Evolutionary conservation across 495 filamentous ascomycete genomes (phyloP).

Genomic region (Aspergillus coremiiformis): DNA sequence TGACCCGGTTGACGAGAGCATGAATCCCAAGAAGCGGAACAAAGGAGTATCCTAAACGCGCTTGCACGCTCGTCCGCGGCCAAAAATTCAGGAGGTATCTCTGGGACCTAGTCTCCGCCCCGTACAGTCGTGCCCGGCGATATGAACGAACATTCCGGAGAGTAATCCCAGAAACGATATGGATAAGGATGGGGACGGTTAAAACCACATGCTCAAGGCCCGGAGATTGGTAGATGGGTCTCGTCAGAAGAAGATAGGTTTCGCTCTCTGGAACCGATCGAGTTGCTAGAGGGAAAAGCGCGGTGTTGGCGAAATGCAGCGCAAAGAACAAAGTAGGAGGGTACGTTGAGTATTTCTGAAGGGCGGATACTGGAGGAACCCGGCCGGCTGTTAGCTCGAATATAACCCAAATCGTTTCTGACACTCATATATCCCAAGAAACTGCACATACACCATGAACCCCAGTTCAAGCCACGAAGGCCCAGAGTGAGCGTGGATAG

Average conservation of each 20-base stretch:
- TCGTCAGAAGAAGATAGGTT: conserved; percentile 53
- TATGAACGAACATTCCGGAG: conserved; percentile 67
- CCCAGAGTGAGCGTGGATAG: conserved; percentile 39
- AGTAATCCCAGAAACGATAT: conserved; percentile 59
- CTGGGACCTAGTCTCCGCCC: conserved; percentile 46
- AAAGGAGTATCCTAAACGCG: conserved; percentile 59
- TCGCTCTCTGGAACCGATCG: conserved; percentile 46
- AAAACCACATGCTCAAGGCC: conserved; percentile 40
- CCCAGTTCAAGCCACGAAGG: conserved; percentile 51
- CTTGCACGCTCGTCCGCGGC: conserved; percentile 61
- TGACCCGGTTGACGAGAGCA: conserved; percentile 58
- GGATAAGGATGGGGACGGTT: conserved; percentile 39
- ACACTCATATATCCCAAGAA: too few relatives aligned
- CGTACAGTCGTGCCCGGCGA: conserved; percentile 61
- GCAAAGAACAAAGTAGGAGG: conserved; percentile 70
- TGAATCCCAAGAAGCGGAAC: conserved; percentile 60
- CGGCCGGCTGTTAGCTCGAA: background rate
- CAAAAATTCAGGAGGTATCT: conserved; percentile 41
- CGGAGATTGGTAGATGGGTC: conserved; percentile 72
- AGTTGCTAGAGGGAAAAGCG: conserved; percentile 60
- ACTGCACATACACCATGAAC: conserved; percentile 51
- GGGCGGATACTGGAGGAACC: conserved; percentile 55
- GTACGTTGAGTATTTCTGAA: conserved; percentile 85
- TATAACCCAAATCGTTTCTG: background rate
- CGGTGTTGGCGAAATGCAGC: conserved; percentile 75